phyloP scores from a whole-genome alignment of 2,329 filamentous ascomycete species.

The Botrytis hyacinthi region DNA sequence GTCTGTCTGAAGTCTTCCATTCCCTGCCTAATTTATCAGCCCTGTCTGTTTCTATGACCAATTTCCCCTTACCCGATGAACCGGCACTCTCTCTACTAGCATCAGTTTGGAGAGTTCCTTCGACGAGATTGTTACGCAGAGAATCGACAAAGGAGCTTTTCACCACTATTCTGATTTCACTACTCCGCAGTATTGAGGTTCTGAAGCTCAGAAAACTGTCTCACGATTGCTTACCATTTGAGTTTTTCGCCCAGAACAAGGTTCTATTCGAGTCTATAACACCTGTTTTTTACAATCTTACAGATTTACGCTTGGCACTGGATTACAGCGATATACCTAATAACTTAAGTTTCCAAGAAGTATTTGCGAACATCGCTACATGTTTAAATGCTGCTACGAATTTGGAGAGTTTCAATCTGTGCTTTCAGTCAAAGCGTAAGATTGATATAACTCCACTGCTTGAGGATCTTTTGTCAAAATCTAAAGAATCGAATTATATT shows the following conservation, averaged over 20 bases:
- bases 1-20: slow-evolving; percentile 26
- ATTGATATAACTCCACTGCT: slow-evolving; percentile 8
- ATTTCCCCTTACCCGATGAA: background rate
- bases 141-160: slow-evolving; percentile 31
- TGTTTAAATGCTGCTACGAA: slow-evolving; percentile 25
- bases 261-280: slow-evolving; percentile 24
- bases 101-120: slow-evolving; percentile 33
- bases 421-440: slow-evolving; percentile 26
- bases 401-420: slow-evolving; percentile 26
- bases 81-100: slow-evolving; percentile 24
- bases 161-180: slow-evolving; percentile 26
- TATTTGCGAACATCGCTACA: slow-evolving; percentile 26
- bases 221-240: slow-evolving; percentile 36
- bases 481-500: background rate
- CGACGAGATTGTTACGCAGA: slow-evolving; percentile 29
- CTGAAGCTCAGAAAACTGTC: slow-evolving; percentile 25
- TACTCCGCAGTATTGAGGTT: background rate
- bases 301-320: slow-evolving; percentile 26
- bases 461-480: background rate
- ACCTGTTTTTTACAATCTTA: slow-evolving; percentile 26
- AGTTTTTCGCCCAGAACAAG: slow-evolving; percentile 33
- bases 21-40: slow-evolving; percentile 27
- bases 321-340: slow-evolving; percentile 26
- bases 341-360: slow-evolving; percentile 19
- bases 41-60: background rate